Evolutionary conservation across 2,329 filamentous ascomycete genomes (phyloP), one percentile per base, ranked within the genome.

Genomic region (Penicillium sp.): DNA sequence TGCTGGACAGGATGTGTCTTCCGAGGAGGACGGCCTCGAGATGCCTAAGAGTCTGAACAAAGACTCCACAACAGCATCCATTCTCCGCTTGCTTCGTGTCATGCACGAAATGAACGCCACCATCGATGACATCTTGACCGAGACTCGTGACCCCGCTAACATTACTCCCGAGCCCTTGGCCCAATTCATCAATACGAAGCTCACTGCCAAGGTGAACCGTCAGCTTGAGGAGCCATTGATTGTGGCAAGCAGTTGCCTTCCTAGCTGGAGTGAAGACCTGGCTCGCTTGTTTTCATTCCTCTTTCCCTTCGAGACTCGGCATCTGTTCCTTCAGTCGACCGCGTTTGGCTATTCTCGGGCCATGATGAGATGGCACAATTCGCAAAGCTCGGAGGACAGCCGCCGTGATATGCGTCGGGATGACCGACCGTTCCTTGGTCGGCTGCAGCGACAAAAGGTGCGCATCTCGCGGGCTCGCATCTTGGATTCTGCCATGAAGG

Each of bases 301-400:
- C 11, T 99, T 99, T 70, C 94, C 94, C 2, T 99, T 99, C 65
- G 94, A 99, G 77, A 97, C 94, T 1, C 86, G 94, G 11, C 92
- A 99, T 72, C 78, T 99, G 33, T 99, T 99, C 80, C 76, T 99
- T 30, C 94, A 97, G 73, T 99, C 92, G 2, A 99, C 95, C 0
- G 96, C 94, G 0, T 99, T 99, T 68, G 94, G 94, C 20, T 99
- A 99, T 76, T 92, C 92, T 38, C 85, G 94, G 56, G 96, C 94
- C 16, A 97, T 99, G 94, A 88, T 88, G 53, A 85, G 92, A 69
- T 99, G 95, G 95, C 94, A 97, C 73, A 96, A 90, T 65, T 86
- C 89, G 1, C 91, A 96, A 68, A 83, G 85, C 20, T 83, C 86
- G 20, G 91, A 90, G 58, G 92, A 96, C 53, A 85, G 82, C 50